A percentile compares a stretch with the other conserved stretches of the same genome.
Evolutionary conservation across 1,284 basidiomycete genomes (phyloP).

Genomic region (Anthracocystis panici-leucophaei): DNA sequence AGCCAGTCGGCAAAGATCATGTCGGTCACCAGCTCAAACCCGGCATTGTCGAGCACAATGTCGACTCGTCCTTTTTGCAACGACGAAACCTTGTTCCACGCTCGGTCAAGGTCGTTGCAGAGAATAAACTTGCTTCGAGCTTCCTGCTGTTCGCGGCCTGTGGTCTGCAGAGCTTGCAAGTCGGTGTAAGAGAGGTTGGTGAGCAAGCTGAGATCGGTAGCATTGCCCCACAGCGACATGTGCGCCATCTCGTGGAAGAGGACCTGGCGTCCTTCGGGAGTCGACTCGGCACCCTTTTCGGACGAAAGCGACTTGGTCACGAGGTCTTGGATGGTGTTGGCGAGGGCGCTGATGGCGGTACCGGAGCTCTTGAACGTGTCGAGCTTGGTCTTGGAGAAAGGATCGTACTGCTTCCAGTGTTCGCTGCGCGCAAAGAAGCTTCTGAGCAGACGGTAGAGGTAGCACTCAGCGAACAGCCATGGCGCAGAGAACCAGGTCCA

Average conservation of each 20-base stretch:
- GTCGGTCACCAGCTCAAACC: constrained; percentile 94
- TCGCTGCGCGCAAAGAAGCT: constrained; percentile 79
- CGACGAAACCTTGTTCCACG: constrained; percentile 80
- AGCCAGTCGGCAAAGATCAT: constrained; percentile 91
- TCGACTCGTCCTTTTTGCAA: constrained; percentile 79
- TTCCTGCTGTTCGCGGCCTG: constrained; percentile 74
- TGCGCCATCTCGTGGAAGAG: constrained; percentile 87
- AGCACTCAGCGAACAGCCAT: constrained; percentile 90
- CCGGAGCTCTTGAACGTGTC: constrained; percentile 83
- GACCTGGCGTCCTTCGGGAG: constrained; percentile 69
- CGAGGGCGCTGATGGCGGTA: constrained; percentile 79
- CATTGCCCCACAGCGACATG: constrained; percentile 79
- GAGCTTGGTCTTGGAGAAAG: constrained; percentile 84
- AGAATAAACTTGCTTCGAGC: constrained; percentile 78
- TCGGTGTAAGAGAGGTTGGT: constrained; percentile 83
- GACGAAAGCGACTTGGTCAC: constrained; percentile 48
- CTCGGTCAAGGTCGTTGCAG: constrained; percentile 81
- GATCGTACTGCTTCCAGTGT: constrained; percentile 84
- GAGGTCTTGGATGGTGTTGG: constrained; percentile 55
- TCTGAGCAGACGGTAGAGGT: constrained; percentile 82
- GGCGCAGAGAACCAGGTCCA: constrained; percentile 90
- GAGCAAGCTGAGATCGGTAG: constrained; percentile 81
- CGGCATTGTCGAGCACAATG: constrained; percentile 91
- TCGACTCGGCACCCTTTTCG: constrained; percentile 44
- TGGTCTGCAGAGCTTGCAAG: constrained; percentile 82